These are phyloP conservation scores for Bremia lactucae DNA, from an alignment of 352 stramenopile genomes.

Conservation along the genomic window DNA sequence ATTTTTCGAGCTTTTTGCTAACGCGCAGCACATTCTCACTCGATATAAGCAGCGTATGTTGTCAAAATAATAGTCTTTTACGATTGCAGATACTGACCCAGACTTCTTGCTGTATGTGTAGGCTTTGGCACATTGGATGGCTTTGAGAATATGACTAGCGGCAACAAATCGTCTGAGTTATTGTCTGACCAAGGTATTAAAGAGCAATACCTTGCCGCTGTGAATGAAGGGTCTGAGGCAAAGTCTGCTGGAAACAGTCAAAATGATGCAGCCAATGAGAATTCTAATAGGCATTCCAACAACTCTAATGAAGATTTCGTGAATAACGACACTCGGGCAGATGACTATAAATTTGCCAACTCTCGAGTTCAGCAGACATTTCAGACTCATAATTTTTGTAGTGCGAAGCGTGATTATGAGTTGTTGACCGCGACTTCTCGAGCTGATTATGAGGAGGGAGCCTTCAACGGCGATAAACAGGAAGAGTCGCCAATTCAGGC, in stretches of 20 bases:
- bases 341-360: neutral
- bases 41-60: constrained; percentile 34
- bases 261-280: neutral
- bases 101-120: constrained; percentile 8
- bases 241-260: neutral
- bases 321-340: constrained; percentile 2
- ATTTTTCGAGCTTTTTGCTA: constrained; percentile 20
- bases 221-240: neutral
- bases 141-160: constrained; percentile 27
- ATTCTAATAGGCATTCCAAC: neutral
- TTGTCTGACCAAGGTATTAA: no score
- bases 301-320: neutral
- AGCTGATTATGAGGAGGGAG: neutral
- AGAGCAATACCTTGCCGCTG: neutral
- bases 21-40: constrained; percentile 28
- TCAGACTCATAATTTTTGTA: neutral
- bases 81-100: neutral
- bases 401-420: neutral
- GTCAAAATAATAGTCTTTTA: neutral
- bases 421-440: neutral
- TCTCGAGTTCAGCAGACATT: constrained; percentile 1
- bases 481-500: constrained; percentile 9
- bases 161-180: no score
- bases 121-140: constrained; percentile 26
- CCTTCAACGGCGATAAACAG: neutral